A percentile compares a stretch with the other conserved stretches of the same genome.
These are phyloP conservation scores for Helianthus annuus DNA, from an alignment of 129 eudicot species.

Conservation along the genomic window DNA sequence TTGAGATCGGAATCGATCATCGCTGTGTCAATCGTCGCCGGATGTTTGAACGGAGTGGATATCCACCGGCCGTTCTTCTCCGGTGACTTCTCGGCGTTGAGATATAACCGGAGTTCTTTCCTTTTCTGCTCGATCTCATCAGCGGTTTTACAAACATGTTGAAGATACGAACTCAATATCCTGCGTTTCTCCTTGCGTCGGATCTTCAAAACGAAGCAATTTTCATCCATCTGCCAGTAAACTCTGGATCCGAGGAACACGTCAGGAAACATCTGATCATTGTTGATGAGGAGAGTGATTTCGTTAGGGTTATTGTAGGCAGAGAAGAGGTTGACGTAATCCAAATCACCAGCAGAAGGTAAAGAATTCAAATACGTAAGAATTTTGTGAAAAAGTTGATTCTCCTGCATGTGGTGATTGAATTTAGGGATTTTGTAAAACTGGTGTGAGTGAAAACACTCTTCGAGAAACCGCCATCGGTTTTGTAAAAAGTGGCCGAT, in stretches of 20 bases:
- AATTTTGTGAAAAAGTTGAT: constrained; percentile 61
- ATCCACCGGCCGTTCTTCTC: constrained; percentile 72
- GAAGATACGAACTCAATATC: constrained; percentile 66
- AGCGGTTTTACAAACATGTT: constrained; percentile 59
- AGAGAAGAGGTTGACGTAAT: constrained; percentile 67
- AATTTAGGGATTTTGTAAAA: constrained; percentile 80
- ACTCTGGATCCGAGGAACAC: constrained; percentile 69
- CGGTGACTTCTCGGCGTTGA: constrained; percentile 48
- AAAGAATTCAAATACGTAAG: constrained; percentile 63
- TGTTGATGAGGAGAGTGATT: constrained; percentile 55
- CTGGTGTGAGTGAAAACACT: constrained; percentile 64
- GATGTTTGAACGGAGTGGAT: constrained; percentile 70
- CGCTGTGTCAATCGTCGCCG: constrained; percentile 86
- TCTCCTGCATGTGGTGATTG: constrained; percentile 74
- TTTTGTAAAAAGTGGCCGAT: constrained; percentile 36
- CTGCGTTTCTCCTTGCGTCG: constrained; percentile 68
- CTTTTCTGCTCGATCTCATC: constrained; percentile 70
- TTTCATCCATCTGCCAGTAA: constrained; percentile 53
- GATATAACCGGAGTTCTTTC: constrained; percentile 56
- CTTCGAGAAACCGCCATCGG: constrained; percentile 54
- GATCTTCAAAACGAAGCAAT: constrained; percentile 55
- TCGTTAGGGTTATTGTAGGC: constrained; percentile 51
- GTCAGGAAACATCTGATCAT: constrained; percentile 51
- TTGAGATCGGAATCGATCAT: constrained; percentile 77
- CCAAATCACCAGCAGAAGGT: constrained; percentile 63